Conservation (phyloP, 2,329 filamentous ascomycete species). For the Didymella glomerata region DNA sequence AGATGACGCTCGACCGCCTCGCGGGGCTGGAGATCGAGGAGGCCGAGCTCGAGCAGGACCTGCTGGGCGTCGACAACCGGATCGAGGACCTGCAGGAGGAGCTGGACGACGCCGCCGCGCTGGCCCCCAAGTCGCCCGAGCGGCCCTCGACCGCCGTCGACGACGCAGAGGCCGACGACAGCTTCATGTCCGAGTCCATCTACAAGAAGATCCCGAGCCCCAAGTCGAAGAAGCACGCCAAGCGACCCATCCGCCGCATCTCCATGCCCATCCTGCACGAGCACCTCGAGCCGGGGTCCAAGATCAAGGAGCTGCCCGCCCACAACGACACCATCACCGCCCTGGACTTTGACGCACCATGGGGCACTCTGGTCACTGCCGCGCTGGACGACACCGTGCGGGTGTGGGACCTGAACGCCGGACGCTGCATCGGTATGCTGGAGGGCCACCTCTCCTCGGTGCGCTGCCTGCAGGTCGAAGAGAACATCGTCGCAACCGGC, state of each 20-base stretch:
- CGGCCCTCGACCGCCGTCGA: constrained; percentile 59
- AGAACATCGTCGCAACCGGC: constrained; percentile 93
- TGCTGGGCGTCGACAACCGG: constrained; percentile 67
- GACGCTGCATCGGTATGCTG: constrained; percentile 87
- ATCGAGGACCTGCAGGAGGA: constrained; percentile 70
- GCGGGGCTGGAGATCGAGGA: constrained; percentile 91
- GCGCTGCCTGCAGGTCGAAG: constrained; percentile 88
- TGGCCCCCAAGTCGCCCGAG: constrained; percentile 53
- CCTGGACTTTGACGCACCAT: constrained; percentile 95
- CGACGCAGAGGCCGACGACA: constrained; percentile 59
- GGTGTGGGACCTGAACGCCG: constrained; percentile 96
- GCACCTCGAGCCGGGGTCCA: constrained; percentile 88
- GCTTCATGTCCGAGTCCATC: constrained; percentile 97
- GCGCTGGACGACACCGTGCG: constrained; percentile 91
- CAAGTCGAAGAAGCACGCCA: constrained; percentile 60
- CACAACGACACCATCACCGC: constrained; percentile 89
- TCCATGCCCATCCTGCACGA: constrained; percentile 97
- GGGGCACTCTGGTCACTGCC: constrained; percentile 92
- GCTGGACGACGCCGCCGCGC: constrained; percentile 59
- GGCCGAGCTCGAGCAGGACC: constrained; percentile 85
- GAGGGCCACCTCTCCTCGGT: constrained; percentile 97
- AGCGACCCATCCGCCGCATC: constrained; percentile 70
- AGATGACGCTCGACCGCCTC: constrained; percentile 86
- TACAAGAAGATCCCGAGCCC: constrained; percentile 85
- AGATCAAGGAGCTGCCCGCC: constrained; percentile 86